These are phyloP conservation scores for Penicillium sp. DNA, from an alignment of 2,329 filamentous ascomycete genomes.

Conservation along the genomic window DNA sequence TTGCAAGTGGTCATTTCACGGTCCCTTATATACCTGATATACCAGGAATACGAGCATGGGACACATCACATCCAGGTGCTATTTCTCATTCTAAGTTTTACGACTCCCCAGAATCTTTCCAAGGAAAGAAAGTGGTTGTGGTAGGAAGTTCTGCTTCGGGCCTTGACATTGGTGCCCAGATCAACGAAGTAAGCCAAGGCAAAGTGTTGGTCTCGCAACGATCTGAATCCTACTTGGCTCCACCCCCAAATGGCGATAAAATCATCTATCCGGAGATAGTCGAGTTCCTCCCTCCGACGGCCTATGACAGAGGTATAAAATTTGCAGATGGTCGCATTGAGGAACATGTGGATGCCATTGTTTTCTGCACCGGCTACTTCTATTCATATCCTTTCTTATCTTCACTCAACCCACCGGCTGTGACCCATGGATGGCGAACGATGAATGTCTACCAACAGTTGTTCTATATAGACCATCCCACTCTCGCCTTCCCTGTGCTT, in stretches of 20 bases:
- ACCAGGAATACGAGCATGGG: constrained; percentile 52
- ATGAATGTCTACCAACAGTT: constrained; percentile 69
- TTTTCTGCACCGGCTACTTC: constrained; percentile 87
- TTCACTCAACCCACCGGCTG: constrained; percentile 45
- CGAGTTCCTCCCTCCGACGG: constrained; percentile 45
- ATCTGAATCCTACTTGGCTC: constrained; percentile 42
- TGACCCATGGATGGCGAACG: constrained; percentile 62
- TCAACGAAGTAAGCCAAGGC: constrained; percentile 51
- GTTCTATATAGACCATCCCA: constrained; percentile 66
- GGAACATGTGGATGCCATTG: constrained; percentile 59
- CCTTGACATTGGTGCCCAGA: constrained; percentile 71
- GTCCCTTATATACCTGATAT: constrained; percentile 60
- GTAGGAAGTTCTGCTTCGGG: constrained; percentile 80
- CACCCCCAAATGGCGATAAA: constrained; percentile 44
- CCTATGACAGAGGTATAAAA: constrained; percentile 50
- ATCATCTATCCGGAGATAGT: constrained; percentile 48
- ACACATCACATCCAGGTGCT: constrained; percentile 49
- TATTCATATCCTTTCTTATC: constrained; percentile 69
- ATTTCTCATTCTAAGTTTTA: constrained; percentile 75
- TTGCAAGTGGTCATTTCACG: constrained; percentile 67
- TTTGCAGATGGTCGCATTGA: constrained; percentile 61
- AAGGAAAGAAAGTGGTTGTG: constrained; percentile 65
- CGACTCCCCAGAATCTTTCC: constrained; percentile 55
- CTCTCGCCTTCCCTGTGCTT: constrained; percentile 65
- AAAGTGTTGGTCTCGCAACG: constrained; percentile 58